phyloP scores from a whole-genome alignment of 331 rosid genomes.

The Rosa hybrid region DNA sequence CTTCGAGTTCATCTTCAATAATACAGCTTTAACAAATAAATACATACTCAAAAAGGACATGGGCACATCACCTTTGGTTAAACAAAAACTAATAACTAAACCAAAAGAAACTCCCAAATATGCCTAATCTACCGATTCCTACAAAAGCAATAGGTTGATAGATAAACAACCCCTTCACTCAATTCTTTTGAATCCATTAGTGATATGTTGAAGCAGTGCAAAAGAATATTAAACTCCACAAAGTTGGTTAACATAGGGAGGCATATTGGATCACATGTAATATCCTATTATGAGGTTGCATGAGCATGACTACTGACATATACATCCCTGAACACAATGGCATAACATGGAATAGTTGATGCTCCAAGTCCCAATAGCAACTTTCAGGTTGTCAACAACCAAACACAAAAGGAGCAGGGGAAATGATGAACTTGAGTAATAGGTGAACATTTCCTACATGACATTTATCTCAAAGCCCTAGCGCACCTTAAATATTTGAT shows the following conservation, averaged over 20 bases:
- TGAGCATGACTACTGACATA: background rate
- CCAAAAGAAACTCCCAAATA: background rate
- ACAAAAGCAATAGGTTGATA: background rate
- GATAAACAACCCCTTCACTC: background rate
- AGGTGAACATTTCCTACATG: conserved; percentile 4
- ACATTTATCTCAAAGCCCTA: background rate
- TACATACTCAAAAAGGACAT: background rate
- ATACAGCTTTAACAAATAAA: conserved; percentile 1
- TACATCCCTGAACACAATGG: background rate
- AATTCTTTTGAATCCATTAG: background rate
- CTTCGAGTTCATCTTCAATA: conserved; percentile 23
- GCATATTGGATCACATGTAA: background rate
- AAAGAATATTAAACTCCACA: conserved; percentile 13
- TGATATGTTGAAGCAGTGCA: background rate
- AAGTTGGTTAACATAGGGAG: background rate
- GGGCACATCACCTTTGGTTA: background rate
- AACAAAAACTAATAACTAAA: background rate
- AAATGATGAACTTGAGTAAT: background rate
- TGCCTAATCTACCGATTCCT: background rate
- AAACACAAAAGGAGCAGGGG: background rate
- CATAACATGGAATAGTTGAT: background rate
- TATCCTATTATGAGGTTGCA: background rate
- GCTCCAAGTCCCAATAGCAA: background rate
- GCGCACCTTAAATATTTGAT: background rate
- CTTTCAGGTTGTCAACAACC: background rate